These are phyloP conservation scores for Angomonas ambiguus DNA, from an alignment of 208 protist genomes.

Conservation along the genomic window DNA sequence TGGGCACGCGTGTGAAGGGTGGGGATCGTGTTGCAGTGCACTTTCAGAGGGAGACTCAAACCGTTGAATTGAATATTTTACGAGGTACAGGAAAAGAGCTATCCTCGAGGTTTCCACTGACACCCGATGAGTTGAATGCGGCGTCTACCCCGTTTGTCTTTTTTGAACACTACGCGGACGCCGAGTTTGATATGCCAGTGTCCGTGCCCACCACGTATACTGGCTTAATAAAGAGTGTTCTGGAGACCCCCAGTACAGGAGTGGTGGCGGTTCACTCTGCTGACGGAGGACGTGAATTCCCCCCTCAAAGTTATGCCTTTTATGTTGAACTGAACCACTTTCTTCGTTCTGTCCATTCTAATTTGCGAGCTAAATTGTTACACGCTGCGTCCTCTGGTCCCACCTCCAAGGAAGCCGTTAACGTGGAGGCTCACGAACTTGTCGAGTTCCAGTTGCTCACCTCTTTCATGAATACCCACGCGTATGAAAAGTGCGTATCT, in stretches of 20 bases:
- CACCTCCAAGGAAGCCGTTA: constrained; percentile 13
- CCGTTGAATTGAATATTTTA: constrained; percentile 49
- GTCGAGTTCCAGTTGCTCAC: constrained; percentile 52
- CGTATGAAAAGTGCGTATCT: constrained; percentile 45
- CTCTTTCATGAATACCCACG: constrained; percentile 43
- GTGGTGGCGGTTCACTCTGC: too few relatives aligned
- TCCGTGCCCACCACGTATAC: constrained; percentile 1
- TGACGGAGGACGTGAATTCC: constrained; percentile 3
- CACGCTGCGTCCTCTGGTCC: constrained; percentile 7
- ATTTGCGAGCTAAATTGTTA: constrained; percentile 6
- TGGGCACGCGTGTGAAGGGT: constrained; percentile 54
- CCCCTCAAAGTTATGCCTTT: constrained; percentile 49
- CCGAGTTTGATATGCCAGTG: neutral
- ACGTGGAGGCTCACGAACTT: constrained; percentile 61
- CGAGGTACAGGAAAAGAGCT: constrained; percentile 40
- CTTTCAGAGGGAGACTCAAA: constrained; percentile 53
- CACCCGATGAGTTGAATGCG: neutral
- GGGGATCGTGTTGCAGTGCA: constrained; percentile 60
- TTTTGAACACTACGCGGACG: neutral
- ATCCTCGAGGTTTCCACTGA: constrained; percentile 35
- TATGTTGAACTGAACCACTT: constrained; percentile 82
- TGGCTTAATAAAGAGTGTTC: constrained; percentile 8
- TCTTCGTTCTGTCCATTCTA: constrained; percentile 29
- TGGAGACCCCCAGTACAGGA: neutral
- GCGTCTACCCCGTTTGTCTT: neutral